Base-by-base conservation (phyloP, 805 yeast genomes). In the Suhomyces pyralidae region DNA sequence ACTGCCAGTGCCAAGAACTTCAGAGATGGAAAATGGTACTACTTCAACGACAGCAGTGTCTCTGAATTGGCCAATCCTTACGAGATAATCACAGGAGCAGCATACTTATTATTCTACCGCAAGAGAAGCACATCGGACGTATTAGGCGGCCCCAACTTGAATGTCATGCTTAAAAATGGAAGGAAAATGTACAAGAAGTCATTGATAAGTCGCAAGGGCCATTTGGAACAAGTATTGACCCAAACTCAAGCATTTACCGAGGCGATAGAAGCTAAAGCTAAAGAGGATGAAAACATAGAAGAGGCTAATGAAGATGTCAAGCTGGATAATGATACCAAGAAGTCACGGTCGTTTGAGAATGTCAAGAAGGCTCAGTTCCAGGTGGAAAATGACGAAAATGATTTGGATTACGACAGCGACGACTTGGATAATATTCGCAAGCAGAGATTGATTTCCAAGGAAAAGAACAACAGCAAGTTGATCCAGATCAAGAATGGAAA, bases 1-100 rank as follows among this genome's bases (percentile, higher is more conserved):
- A 94, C 99, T 1, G 88, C 98, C 0, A 86, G 84, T 62, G 97
- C 82, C 0, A 87, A 86, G 66, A 92, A 92, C 63, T 85, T 83
- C 66, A 76, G 82, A 43, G 96, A 89, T 62, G 73, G 73, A 19
- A 77, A 82, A 53, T 94, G 98, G 98, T 90, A 91, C 65, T 88
- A 91, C 65, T 93, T 80, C 66, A 92, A 93, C 65, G 99, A 93
- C 65, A 84, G 96, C 1, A 70, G 86, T 30, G 97, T 91, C 1
- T 69, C 82, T 0, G 74, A 74, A 17, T 62, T 76, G 7, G 77
- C 84, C 0, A 77, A 81, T 48, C 88, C 96, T 0, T 76, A 76
- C 26, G 79, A 82, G 20, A 70, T 88, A 8, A 71, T 89, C 9
- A 79, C 85, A 6, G 85, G 89, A 1, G 90, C 96, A 3, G 98